phyloP scores from a whole-genome alignment of 805 yeast genomes.

The Tetrapisispora fleetii region DNA sequence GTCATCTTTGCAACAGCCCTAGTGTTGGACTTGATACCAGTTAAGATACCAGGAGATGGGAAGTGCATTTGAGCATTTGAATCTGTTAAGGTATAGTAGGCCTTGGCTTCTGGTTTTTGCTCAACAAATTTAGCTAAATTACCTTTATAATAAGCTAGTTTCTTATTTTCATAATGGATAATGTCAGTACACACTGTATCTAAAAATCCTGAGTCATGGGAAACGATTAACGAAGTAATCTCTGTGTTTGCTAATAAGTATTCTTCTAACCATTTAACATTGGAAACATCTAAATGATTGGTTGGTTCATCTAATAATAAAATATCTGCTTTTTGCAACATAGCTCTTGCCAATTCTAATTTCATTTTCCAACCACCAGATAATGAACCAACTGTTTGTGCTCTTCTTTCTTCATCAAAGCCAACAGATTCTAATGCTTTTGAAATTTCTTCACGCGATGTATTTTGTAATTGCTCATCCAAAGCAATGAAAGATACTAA shows the following conservation, averaged over 20 bases:
- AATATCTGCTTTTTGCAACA: slow-evolving; percentile 95
- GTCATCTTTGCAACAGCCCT: slow-evolving; percentile 86
- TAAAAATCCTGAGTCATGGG: slow-evolving; percentile 95
- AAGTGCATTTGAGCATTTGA: slow-evolving; percentile 91
- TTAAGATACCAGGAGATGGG: slow-evolving; percentile 95
- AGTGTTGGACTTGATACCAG: slow-evolving; percentile 94
- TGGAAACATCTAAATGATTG: slow-evolving; percentile 89
- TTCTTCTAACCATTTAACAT: slow-evolving; percentile 89
- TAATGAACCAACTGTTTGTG: slow-evolving; percentile 84
- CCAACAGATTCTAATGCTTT: slow-evolving; percentile 77
- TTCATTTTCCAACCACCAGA: slow-evolving; percentile 99
- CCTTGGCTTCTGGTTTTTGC: slow-evolving; percentile 90
- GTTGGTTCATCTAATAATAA: slow-evolving; percentile 95
- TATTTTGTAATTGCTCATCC: slow-evolving; percentile 68
- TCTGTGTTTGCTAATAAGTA: slow-evolving; percentile 73
- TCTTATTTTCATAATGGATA: slow-evolving; percentile 91
- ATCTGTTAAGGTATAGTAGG: slow-evolving; percentile 90
- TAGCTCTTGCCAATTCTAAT: slow-evolving; percentile 95
- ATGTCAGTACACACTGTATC: slow-evolving; percentile 95
- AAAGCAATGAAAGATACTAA: slow-evolving; percentile 78
- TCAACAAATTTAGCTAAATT: slow-evolving; percentile 86
- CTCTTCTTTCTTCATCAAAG: slow-evolving; percentile 80
- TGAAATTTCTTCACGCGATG: slow-evolving; percentile 62
- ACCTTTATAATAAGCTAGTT: slow-evolving; percentile 92
- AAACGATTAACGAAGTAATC: slow-evolving; percentile 89